Conservation (phyloP, 108 stramenopile species). For the Discostella pseudostelligera region DNA sequence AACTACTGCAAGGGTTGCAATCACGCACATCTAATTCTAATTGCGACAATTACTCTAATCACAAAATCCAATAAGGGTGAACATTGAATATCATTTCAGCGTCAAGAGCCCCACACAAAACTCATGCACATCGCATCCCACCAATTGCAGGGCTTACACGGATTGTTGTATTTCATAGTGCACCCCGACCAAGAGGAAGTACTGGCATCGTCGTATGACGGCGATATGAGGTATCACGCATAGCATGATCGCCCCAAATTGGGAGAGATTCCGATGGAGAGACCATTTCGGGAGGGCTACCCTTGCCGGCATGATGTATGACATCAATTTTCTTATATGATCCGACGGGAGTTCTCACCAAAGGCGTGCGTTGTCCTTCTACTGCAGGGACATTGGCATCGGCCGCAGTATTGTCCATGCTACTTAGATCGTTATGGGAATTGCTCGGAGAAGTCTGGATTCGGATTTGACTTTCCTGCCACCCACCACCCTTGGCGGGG, state of each 20-base stretch:
- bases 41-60: no score
- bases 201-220: no score
- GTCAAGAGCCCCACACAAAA: no score
- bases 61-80: no score
- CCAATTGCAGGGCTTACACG: no score
- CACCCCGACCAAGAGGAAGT: no score
- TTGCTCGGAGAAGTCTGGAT: constrained; percentile 18
- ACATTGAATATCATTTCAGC: no score
- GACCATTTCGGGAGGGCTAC: constrained; percentile 13
- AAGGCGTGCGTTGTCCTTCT: constrained; percentile 1
- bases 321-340: neutral
- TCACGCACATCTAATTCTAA: no score
- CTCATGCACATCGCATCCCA: no score
- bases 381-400: constrained; percentile 9
- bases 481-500: constrained; percentile 83
- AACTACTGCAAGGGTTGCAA: no score
- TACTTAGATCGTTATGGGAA: constrained; percentile 5
- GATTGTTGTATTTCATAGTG: no score
- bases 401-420: constrained; percentile 1
- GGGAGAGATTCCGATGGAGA: constrained; percentile 25
- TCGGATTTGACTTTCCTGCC: constrained; percentile 63
- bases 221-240: neutral
- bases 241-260: constrained; percentile 42
- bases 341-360: neutral
- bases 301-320: neutral